Base-by-base conservation (phyloP, 1,284 basidiomycete species). In the Microbotryum scabiosae region DNA sequence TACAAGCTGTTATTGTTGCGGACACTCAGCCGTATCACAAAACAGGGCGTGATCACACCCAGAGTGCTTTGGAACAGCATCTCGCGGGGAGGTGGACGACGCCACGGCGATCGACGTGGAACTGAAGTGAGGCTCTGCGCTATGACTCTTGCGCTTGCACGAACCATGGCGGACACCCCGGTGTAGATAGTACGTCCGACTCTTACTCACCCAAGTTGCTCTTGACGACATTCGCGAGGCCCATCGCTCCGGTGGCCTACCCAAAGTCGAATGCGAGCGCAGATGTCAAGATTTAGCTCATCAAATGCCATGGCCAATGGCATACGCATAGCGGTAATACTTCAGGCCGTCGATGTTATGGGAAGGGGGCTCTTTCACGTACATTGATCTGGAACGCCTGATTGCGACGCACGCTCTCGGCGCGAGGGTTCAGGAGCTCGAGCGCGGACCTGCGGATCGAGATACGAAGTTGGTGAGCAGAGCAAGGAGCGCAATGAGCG, bases 181-280 rank as follows among this genome's bases (percentile, higher is more conserved):
- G 16, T 41, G 36, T 41, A 41, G 36, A 41, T 18, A 41, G 12
- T 41, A 18, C 14, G 36, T 10, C 36, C 36, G 14, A 12, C 1
- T 41, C 16, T 18, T 12, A 18, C 36, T 41, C 70, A 87, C 94
- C 94, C 64, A 98, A 82, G 79, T 98, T 98, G 74, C 88, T 85
- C 79, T 92, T 94, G 69, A 99, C 94, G 62, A 99, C 94, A 76
- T 85, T 89, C 44, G 96, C 96, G 60, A 99, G 86, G 70, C 96
- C 94, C 81, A 97, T 90, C 60, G 96, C 96, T 71, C 94, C 94
- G 73, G 83, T 87, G 5, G 58, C 61, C 63, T 65, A 58, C 25
- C 21, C 70, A 66, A 74, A 73, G 64, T 74, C 69, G 48, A 73
- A 69, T 68, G 73, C 73, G 53, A 74, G 66, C 45, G 72, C 72